Evolutionary conservation across 257 asterid genomes (phyloP), one percentile per base, ranked within the genome.

Genomic region (Solanum piurae): DNA sequence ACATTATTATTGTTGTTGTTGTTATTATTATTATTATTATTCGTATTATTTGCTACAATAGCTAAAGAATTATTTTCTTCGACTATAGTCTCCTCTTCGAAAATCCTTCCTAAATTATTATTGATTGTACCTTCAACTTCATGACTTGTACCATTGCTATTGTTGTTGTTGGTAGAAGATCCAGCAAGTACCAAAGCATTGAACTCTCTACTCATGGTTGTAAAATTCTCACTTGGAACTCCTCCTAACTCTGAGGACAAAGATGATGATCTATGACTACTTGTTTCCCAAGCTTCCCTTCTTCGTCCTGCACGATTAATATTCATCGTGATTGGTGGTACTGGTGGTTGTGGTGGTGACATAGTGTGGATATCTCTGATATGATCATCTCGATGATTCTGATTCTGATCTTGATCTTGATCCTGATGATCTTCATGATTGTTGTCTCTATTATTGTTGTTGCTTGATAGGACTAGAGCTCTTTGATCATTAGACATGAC

Each of bases 171-270:
- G 46, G 9, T 44, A 16, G 93, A 88, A 12, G 98, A 91, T 62
- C 98, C 98, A 1, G 98, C 98, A 4, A 94, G 74, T 29, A 94
- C 98, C n/a, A 96, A 49, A 21, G 98, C 98, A 64, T 90, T 96
- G 89, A 96, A 96, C 62, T 95, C 99, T 82, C 98, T 82, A 38
- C 99, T 95, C 96, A 96, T 96, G 40, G 87, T 93, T 1, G 94
- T 88, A 90, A 95, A 95, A 80, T 94, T 93, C 80, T 92, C 98
- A 42, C 86, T 89, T 21, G 89, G 87, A 38, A 86, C 87, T 2
- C 91, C 87, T 1, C 91, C 92, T 40, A 88, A 89, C 18, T 89
- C 91, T 21, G 93, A 92, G 86, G 88, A 86, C 71, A 77, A 87
- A 64, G 97, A 86, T 5, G 95, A 89, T 9, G 96, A 93, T 86